Evolutionary conservation across 169 alveolate species (phyloP), one percentile per base, ranked within the genome.

Genomic region (Cryptosporidium andersoni): DNA sequence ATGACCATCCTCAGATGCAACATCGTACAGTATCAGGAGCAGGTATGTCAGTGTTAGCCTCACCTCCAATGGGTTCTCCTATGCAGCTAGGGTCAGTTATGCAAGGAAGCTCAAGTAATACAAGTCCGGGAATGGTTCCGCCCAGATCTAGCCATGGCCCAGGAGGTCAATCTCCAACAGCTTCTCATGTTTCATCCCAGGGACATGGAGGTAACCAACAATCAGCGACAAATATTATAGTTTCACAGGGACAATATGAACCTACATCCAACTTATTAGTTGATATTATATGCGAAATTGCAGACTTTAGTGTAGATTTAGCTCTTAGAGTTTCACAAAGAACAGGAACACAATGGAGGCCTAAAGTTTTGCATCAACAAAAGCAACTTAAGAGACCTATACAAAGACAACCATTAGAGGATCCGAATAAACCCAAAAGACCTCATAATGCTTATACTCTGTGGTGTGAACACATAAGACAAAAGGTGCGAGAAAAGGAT

Each of bases 381-480:
- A 67, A 67, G 25, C 65, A 67, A n/a, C 16, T 67, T 39, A 67
- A 67, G 40, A 52, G 82, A 53, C 67, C 82, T 39, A 67, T 67
- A 12, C 12, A 65, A 14, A 67, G 82, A 51, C 82, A 67, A 53
- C 82, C 65, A 52, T 42, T 67, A 52, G 82, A 67, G 55, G 66
- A 67, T 25, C 82, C 65, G 48, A 67, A 67, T 53, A 67, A 67
- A 53, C 82, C 82, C 11, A 67, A 67, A 37, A 67, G 82, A 67
- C 82, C 82, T 39, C 82, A 67, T 53, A 67, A 67, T 53, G 82
- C 82, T 56, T 67, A 67, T 45, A 67, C 82, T 48, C 82, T 67
- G n/a, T 67, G 82, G 82, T 67, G 82, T 14, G 82, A 67, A 53
- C 82, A 67, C 40, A 67, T 67, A 9, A 56, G 82, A n/a, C 82